Evolutionary conservation across 192 early-diverging fungal species (phyloP), one percentile per base, ranked within the genome.

Genomic region (Coemansia sp.): DNA sequence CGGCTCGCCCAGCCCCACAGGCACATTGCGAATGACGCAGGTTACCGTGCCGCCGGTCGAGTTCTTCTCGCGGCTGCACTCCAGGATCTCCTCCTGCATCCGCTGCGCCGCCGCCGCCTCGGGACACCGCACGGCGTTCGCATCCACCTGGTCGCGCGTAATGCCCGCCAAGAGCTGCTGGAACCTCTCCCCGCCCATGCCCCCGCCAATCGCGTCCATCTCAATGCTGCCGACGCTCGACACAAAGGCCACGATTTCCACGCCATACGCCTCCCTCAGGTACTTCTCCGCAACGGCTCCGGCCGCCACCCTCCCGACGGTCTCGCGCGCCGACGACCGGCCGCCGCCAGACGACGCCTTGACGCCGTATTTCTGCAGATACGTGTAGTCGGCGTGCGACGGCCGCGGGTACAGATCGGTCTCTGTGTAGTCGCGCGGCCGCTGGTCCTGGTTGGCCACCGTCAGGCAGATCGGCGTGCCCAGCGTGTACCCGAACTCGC

Each of bases 261-360:
- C 87, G 19, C 88, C 88, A 58, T 88, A 82, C 0, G 85, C 89
- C 39, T 88, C 67, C n/a, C 74, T 78, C 55, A 98, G 75, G 74
- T 90, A 98, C 78, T 98, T 95, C 85, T 98, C 95, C n/a, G 97
- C 97, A 48, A 98, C 86, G n/a, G 92, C 94, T 48, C 94, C 92
- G 11, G 92, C 93, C 7, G 97, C 95, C 18, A 98, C 95, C 35
- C 97, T 87, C 4, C 95, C 95, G 67, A 98, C 95, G 4, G 97
- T 97, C 77, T 98, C 97, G 39, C 97, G 86, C 14, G 97, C 97
- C 61, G 89, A 91, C 10, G 93, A 88, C 42, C 97, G 83, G 29
- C 97, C 97, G 34, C 97, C 97, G 50, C 97, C 97, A 24, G 86
- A 89, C 6, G 88, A 91, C 25, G 95, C 94, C 84, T 98, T 98